These are phyloP conservation scores for Lachancea cidri DNA, from an alignment of 805 yeast genomes.

Conservation along the genomic window DNA sequence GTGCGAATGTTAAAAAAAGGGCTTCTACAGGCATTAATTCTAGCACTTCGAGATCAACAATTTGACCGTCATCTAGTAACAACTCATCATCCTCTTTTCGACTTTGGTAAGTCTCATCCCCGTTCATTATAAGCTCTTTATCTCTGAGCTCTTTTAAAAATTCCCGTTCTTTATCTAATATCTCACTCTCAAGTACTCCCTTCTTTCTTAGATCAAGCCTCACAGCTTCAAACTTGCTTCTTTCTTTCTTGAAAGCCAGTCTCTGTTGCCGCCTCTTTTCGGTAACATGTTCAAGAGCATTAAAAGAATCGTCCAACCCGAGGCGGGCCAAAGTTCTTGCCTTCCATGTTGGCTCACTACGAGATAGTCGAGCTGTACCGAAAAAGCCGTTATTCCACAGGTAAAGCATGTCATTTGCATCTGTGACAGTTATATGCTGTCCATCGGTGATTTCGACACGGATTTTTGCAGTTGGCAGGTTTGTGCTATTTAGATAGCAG, in stretches of 20 bases:
- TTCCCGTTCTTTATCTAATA: conserved; percentile 32
- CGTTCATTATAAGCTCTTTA: conserved; percentile 19
- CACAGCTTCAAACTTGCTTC: conserved; percentile 54
- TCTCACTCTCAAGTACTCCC: conserved; percentile 32
- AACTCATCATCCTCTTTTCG: conserved; percentile 37
- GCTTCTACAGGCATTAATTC: conserved; percentile 76
- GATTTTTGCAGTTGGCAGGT: conserved; percentile 15
- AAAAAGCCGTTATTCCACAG: conserved; percentile 88
- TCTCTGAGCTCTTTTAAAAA: conserved; percentile 30
- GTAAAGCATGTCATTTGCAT: conserved; percentile 42
- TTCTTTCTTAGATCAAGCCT: conserved; percentile 38
- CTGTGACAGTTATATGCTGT: conserved; percentile 33
- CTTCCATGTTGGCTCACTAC: conserved; percentile 92
- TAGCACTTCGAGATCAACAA: conserved; percentile 33
- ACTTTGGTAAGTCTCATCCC: conserved; percentile 8
- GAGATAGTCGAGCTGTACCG: conserved; percentile 84
- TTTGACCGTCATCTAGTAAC: conserved; percentile 27
- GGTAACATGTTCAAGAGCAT: conserved; percentile 74
- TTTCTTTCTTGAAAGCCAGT: conserved; percentile 59
- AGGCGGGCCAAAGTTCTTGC: conserved; percentile 55
- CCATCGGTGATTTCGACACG: conserved; percentile 34
- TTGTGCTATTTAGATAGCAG: conserved; percentile 26
- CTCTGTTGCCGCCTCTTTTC: conserved; percentile 66
- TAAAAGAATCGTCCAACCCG: conserved; percentile 30
- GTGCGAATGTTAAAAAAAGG: conserved; percentile 57